Evolutionary conservation across 495 filamentous ascomycete species (phyloP), one percentile per base, ranked within the genome.

Genomic region (Symbiotaphrina buchneri): DNA sequence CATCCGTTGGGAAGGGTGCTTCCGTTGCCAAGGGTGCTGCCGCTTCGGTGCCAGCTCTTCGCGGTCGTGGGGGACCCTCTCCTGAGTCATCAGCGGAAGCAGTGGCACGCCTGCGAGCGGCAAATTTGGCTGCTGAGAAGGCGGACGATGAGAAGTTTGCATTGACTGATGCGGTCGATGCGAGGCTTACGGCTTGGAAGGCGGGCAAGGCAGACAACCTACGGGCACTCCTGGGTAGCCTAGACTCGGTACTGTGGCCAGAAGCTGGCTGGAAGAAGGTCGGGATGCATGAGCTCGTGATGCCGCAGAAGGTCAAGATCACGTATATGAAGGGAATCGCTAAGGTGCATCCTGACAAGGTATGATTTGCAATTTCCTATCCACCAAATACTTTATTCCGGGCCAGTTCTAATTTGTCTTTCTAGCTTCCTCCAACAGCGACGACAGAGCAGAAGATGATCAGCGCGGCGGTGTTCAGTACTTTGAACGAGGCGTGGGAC

Each of bases 241-340:
- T 97, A 36, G 87, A 95, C 43, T 66, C 58, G 15, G 81, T 97
- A 26, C 59, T 97, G 24, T 97, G 87, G 87, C 68, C 78, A 32
- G 74, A 74, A 21, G 71, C 78, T 32, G 83, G 81, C 19, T 97
- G 87, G 90, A 92, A 87, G 60, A 93, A 91, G 61, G 71, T 95
- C 11, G 79, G 78, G 17, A 72, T 97, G 71, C 69, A 77, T 30
- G 85, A 97, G 49, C 46, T 97, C 40, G 70, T 97, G 22, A 56
- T 91, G 57, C 71, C 83, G 25, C 73, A 71, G 28, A 91, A 79
- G 61, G 87, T 94, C 30, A 97, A 97, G 68, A 68, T 95, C 33
- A 63, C 77, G 34, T 97, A 97, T 44, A 95, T 97, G 87, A 93
- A 91, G 65, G 87, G 81, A 4, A 94, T 97, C 69, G 76, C 71